Percentiles rank a stretch among this genome's conserved stretches.
Evolutionary conservation across 768 basidiomycete species (phyloP).

Genomic region (Podaxis rugospora): DNA sequence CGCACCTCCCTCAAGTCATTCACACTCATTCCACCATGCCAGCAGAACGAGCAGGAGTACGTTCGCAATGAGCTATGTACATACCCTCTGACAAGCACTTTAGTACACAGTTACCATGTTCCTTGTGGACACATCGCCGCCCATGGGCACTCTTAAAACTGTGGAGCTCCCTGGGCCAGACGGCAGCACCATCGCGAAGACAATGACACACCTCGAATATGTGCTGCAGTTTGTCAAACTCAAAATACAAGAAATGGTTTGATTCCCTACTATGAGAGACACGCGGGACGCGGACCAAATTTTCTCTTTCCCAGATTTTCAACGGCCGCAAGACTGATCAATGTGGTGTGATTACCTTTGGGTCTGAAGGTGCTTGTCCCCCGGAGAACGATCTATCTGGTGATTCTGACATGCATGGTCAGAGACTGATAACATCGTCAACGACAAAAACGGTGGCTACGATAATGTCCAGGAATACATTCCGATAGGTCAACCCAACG

Average conservation of each 20-base stretch:
- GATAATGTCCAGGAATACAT: constrained; percentile 71
- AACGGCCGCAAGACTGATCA: constrained; percentile 91
- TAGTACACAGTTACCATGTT: constrained; percentile 89
- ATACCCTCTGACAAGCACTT: constrained; percentile 13
- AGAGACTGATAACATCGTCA: constrained; percentile 68
- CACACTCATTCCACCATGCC: constrained; percentile 48
- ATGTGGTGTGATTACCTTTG: constrained; percentile 86
- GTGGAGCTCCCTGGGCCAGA: constrained; percentile 52
- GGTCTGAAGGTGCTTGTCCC: constrained; percentile 55
- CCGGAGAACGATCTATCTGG: not conserved
- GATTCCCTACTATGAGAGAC: constrained; percentile 6
- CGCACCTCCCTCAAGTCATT: constrained; percentile 21
- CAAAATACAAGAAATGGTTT: constrained; percentile 88
- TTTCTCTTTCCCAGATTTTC: constrained; percentile 59
- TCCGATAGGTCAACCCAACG: constrained; percentile 61
- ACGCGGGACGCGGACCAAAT: not conserved
- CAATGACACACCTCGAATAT: constrained; percentile 80
- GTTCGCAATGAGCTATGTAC: constrained; percentile 17
- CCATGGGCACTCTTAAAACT: constrained; percentile 68
- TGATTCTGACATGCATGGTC: constrained; percentile 3
- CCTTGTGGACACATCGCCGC: constrained; percentile 80
- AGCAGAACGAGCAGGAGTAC: constrained; percentile 75
- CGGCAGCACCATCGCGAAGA: constrained; percentile 43
- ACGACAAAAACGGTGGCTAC: constrained; percentile 62
- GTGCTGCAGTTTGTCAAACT: constrained; percentile 83